A percentile compares a stretch with the other conserved stretches of the same genome.
Conservation (phyloP, 495 filamentous ascomycete species). For the Bacidia gigantensis region DNA sequence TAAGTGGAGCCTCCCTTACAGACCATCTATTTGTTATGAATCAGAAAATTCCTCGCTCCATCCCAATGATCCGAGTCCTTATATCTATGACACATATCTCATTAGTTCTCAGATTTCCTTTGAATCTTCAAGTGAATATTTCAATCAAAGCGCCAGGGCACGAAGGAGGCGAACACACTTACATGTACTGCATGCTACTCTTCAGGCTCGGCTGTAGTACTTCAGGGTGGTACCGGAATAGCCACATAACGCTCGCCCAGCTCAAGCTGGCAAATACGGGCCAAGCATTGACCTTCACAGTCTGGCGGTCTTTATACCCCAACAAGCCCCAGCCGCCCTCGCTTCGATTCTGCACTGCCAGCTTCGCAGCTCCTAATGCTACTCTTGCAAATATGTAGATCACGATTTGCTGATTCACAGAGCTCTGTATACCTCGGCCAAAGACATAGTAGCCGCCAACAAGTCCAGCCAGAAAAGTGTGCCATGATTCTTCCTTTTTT, state of each 20-base stretch:
- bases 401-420: conserved; percentile 92
- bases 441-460: conserved; percentile 90
- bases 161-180: no score
- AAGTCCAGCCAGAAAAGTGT: conserved; percentile 81
- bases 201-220: conserved; percentile 78
- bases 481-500: conserved; percentile 53
- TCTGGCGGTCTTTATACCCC: conserved; percentile 27
- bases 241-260: conserved; percentile 90
- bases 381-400: conserved; percentile 96
- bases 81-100: conserved; percentile 32
- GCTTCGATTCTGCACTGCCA: conserved; percentile 52
- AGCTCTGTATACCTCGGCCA: conserved; percentile 62
- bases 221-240: conserved; percentile 85
- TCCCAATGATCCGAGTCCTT: conserved; percentile 73
- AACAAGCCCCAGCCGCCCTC: conserved; percentile 30
- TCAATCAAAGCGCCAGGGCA: neutral
- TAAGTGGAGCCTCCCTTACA: neutral
- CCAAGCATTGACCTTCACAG: conserved; percentile 62
- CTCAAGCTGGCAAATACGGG: conserved; percentile 75
- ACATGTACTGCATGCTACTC: conserved; percentile 98
- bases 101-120: no score
- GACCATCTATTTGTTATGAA: conserved; percentile 61
- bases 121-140: no score
- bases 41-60: conserved; percentile 58
- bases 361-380: conserved; percentile 64